These are phyloP conservation scores for Warburgia ugandensis DNA, from an alignment of 164 flowering plant species.

Conservation along the genomic window DNA sequence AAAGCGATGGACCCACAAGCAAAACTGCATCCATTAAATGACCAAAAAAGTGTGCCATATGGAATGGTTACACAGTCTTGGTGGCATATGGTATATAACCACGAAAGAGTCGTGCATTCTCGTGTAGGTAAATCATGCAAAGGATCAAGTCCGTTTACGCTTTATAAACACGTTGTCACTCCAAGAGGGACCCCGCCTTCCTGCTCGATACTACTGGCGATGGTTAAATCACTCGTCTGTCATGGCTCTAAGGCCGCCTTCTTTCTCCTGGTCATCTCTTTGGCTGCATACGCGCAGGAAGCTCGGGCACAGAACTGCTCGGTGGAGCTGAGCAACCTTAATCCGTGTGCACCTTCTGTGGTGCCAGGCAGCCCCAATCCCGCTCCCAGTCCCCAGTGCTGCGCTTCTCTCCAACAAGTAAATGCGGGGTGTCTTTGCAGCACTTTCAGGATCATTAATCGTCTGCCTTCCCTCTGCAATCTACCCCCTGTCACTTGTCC, in stretches of 20 bases:
- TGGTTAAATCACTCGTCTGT: neutral
- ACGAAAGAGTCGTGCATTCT: no score
- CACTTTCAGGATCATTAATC: constrained; percentile 4
- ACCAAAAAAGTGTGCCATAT: no score
- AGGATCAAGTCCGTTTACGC: no score
- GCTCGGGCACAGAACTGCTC: constrained; percentile 8
- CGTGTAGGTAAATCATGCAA: no score
- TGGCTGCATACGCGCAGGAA: no score
- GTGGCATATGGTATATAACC: no score
- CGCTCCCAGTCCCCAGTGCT: constrained; percentile 4
- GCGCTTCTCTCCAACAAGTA: constrained; percentile 1
- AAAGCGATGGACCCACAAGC: no score
- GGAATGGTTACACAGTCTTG: no score
- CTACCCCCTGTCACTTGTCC: neutral
- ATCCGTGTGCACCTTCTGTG: constrained; percentile 6
- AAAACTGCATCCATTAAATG: no score
- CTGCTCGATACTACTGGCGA: neutral
- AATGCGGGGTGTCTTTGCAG: constrained; percentile 6
- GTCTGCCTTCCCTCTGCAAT: constrained; percentile 3
- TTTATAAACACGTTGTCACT: no score
- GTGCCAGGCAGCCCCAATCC: neutral
- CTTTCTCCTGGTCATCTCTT: neutral
- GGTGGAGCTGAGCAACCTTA: constrained; percentile 2
- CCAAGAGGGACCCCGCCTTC: neutral
- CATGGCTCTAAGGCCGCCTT: neutral